Base-by-base conservation (phyloP, 306 rosid genomes). In the Cicer chorassanicum region DNA sequence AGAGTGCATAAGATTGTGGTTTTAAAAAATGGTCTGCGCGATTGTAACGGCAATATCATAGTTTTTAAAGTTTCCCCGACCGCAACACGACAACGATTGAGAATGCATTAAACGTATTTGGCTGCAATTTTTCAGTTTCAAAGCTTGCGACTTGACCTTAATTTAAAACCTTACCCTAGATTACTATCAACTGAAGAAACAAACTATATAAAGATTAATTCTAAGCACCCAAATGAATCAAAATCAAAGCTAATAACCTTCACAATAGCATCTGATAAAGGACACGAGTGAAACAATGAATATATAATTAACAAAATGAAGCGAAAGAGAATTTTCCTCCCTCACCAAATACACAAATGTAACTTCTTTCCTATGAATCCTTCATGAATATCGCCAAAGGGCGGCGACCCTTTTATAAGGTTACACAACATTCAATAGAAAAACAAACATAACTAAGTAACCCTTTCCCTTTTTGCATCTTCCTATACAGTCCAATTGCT, bases 311-410 rank as follows among this genome's bases (percentile, higher is more conserved):
- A 64, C 62, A 77, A 77, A 77, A 84, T 36, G 45, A 75, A 70
- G 68, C n/a, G 45, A 70, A 73, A 83, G 79, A 74, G 81, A 81
- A 78, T 81, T 78, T 81, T 84, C 83, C 82, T 78, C 88, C 81
- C 51, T 69, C 65, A 12, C 70, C 41, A 62, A 78, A 64, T 77
- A 43, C 39, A 43, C 39, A 43, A 65, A 5, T 43, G 54, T 38
- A 10, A n/a, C 44, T 39, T 34, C 36, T 29, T 24, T 57, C 66
- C 66, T 60, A 34, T 60, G 12, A 70, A 19, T 50, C 11, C 7
- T 6, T 70, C 2, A 38, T 81, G 45, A 68, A 38, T 11, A 56
- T 48, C 29, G 21, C 59, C 43, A 48, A 67, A 46, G 51, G 54
- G 54, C 34, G 34, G 34, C 4, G 29, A 24, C 34, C 40, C 16